Percentiles rank a stretch among this genome's conserved stretches.
phyloP scores from a whole-genome alignment of 345 rosid species.

The Linum tenue region DNA sequence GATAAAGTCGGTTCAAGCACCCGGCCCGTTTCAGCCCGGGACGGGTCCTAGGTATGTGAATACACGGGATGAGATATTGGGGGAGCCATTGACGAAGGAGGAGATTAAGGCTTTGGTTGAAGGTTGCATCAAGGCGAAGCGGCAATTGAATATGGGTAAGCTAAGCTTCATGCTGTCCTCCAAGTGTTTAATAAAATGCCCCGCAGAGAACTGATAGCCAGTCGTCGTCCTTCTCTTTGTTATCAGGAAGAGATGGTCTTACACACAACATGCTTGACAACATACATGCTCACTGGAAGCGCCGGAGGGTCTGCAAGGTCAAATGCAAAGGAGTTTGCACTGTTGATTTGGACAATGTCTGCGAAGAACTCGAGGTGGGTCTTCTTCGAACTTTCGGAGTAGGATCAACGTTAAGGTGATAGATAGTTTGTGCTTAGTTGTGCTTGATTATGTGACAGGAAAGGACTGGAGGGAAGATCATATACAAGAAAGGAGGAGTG shows the following conservation, averaged over 20 bases:
- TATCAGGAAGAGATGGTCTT: slow-evolving; percentile 92
- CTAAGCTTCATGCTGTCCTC: neutral
- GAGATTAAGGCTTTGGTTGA: slow-evolving; percentile 59
- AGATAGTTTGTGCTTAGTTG: neutral
- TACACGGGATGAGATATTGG: slow-evolving; percentile 69
- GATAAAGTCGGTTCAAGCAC: slow-evolving; percentile 78
- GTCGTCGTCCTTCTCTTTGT: slow-evolving; percentile 10
- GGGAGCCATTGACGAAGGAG: slow-evolving; percentile 66
- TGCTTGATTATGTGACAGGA: slow-evolving; percentile 39
- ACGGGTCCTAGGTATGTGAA: slow-evolving; percentile 64
- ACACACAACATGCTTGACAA: slow-evolving; percentile 93
- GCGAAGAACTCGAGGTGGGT: slow-evolving; percentile 77
- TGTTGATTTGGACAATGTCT: slow-evolving; percentile 84
- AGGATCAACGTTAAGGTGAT: neutral
- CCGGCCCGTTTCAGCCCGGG: slow-evolving; percentile 76
- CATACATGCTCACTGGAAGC: slow-evolving; percentile 83
- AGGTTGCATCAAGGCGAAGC: slow-evolving; percentile 40
- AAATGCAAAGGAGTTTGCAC: slow-evolving; percentile 94
- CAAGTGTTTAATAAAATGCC: neutral
- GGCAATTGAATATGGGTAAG: slow-evolving; percentile 87
- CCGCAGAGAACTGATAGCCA: neutral
- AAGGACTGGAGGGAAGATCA: slow-evolving; percentile 82
- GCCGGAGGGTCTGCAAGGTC: slow-evolving; percentile 80
- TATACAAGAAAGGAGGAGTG: slow-evolving; percentile 66
- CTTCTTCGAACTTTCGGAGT: neutral